phyloP scores from a whole-genome alignment of 257 asterid genomes.

The Solanum ossicruentum region DNA sequence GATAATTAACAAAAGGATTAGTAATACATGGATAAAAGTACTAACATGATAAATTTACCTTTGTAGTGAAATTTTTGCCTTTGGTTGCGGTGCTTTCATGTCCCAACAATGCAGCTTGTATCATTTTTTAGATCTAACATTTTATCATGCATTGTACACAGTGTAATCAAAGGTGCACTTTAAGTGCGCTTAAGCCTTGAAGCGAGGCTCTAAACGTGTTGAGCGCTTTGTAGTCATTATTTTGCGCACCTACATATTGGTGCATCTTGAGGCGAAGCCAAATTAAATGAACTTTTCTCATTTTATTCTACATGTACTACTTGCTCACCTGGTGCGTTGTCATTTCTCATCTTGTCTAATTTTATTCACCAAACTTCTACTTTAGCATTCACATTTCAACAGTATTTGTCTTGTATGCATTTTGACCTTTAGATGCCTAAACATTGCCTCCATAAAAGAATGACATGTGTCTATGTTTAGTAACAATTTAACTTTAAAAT shows the following conservation, averaged over 20 bases:
- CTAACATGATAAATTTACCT: neutral
- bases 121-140: neutral
- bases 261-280: neutral
- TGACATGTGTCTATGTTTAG: too few relatives aligned
- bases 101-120: neutral
- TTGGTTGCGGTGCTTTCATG: neutral
- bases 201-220: too few relatives aligned
- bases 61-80: neutral
- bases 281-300: neutral
- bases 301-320: neutral
- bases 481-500: too few relatives aligned
- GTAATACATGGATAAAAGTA: neutral
- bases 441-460: neutral
- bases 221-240: neutral
- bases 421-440: neutral
- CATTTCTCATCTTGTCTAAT: neutral
- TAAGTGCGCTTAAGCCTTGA: too few relatives aligned
- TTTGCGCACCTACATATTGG: neutral
- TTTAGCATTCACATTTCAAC: neutral
- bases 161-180: too few relatives aligned
- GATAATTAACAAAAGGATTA: neutral
- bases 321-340: neutral
- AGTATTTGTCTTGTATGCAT: neutral
- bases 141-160: neutral
- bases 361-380: neutral